Base-by-base conservation (phyloP, 1,139 yeast genomes). In the Hyphopichia fennica region DNA sequence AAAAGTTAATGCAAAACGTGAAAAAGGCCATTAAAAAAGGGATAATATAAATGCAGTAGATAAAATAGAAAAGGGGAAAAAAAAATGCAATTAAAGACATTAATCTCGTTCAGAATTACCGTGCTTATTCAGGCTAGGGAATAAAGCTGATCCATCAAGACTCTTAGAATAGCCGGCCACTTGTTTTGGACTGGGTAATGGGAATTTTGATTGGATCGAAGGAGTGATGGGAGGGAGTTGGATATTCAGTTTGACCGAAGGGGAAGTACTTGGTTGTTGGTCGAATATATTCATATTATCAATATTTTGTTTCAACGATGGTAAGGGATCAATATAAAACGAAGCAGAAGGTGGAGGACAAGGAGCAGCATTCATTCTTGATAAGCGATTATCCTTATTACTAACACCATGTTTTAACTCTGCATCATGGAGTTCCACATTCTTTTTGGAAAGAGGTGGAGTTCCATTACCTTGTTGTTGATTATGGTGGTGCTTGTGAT, bases 151-250 rank as follows among this genome's bases (percentile, higher is more conserved):
- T 9, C 13, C 13, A 25, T 14, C 32, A 29, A 4, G 9, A 31
- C 15, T 32, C 28, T 31, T 35, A 15, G 25, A 23, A 11, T 27
- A 38, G 8, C 37, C 37, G 27, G 27, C 36, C 7, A 38, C 31
- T 20, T 38, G 41, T 16, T 16, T 19, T 2, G 37, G 34, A 22
- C 36, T 28, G 2, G 41, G 41, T 27, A 38, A 20, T 19, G 41
- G 41, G 10, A 38, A 38, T 13, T 19, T 33, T 5, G 27, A 10
- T 31, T 35, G 22, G 10, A 17, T 17, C 3, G 36, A 17, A 4
- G 40, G 36, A 16, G 40, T 30, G 13, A 56, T 39, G 4, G 58
- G 59, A 14, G 60, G 58, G 17, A 56, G 43, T 40, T 53, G 49
- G 13, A 51, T 45, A 27, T 35, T 34, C 13, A n/a, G 10, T 37